These are phyloP conservation scores for Bipolaris bicolor DNA, from an alignment of 2,329 filamentous ascomycete genomes.

Conservation along the genomic window DNA sequence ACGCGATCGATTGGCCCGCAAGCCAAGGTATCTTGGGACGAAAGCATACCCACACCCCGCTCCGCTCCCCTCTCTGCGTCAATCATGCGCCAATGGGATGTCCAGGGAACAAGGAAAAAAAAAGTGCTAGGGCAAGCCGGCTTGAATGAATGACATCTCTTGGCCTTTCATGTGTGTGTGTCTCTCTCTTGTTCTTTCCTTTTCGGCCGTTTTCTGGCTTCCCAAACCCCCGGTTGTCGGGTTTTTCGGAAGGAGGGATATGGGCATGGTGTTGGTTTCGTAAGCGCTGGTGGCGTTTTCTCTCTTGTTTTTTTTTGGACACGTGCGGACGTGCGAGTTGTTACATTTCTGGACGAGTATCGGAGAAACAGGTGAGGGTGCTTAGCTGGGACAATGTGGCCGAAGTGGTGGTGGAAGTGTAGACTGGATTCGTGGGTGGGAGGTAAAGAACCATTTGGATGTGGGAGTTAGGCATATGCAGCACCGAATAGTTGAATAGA, in stretches of 20 bases:
- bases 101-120: too few relatives aligned
- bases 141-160: too few relatives aligned
- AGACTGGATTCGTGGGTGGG: too few relatives aligned
- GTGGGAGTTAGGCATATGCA: background rate
- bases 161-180: too few relatives aligned
- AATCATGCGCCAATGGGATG: too few relatives aligned
- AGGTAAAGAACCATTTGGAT: too few relatives aligned
- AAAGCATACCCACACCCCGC: too few relatives aligned
- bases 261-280: background rate
- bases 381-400: background rate
- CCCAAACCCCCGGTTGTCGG: background rate
- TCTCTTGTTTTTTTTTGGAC: too few relatives aligned
- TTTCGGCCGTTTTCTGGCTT: background rate
- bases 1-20: too few relatives aligned
- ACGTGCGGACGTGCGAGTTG: background rate
- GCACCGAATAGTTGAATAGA: background rate
- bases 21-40: too few relatives aligned
- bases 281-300: constrained; percentile 1
- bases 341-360: background rate
- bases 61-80: too few relatives aligned
- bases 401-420: background rate
- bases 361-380: background rate
- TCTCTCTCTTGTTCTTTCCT: background rate
- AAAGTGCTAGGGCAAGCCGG: too few relatives aligned
- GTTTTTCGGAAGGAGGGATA: background rate